Conservation (phyloP, 306 rosid species). For the Acacia confusa region DNA sequence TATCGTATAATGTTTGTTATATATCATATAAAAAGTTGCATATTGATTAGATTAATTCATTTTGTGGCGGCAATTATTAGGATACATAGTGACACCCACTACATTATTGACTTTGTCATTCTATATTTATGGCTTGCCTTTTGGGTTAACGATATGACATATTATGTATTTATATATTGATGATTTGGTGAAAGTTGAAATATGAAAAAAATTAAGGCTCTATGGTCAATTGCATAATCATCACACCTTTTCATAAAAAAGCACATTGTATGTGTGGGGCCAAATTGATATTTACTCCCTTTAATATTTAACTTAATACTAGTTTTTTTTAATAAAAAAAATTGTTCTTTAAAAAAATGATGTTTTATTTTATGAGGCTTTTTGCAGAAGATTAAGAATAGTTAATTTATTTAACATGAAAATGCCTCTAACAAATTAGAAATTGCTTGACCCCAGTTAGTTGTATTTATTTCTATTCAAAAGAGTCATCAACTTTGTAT, state of each 20-base stretch:
- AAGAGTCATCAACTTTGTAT: neutral
- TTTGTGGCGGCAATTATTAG: neutral
- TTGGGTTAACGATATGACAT: slow-evolving; percentile 12
- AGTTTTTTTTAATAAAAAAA: no score
- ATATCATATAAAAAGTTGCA: neutral
- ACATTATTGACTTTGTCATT: neutral
- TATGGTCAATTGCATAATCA: slow-evolving; percentile 25
- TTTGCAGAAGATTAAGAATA: neutral
- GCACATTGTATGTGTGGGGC: neutral
- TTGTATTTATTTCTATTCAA: no score
- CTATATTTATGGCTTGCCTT: slow-evolving; percentile 11
- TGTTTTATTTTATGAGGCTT: neutral
- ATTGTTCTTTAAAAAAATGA: neutral
- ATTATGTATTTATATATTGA: neutral
- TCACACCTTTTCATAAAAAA: neutral
- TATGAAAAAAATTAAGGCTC: neutral
- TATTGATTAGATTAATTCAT: neutral
- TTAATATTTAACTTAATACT: neutral
- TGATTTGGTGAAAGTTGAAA: slow-evolving; percentile 19
- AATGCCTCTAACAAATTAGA: no score
- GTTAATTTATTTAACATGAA: neutral
- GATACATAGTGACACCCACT: neutral
- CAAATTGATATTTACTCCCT: neutral
- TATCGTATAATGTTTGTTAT: neutral
- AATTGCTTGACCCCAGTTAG: neutral